A percentile compares a stretch with the other conserved stretches of the same genome.
phyloP scores from a whole-genome alignment of 129 eudicot species.

The Chrysanthemum lavandulifolium region DNA sequence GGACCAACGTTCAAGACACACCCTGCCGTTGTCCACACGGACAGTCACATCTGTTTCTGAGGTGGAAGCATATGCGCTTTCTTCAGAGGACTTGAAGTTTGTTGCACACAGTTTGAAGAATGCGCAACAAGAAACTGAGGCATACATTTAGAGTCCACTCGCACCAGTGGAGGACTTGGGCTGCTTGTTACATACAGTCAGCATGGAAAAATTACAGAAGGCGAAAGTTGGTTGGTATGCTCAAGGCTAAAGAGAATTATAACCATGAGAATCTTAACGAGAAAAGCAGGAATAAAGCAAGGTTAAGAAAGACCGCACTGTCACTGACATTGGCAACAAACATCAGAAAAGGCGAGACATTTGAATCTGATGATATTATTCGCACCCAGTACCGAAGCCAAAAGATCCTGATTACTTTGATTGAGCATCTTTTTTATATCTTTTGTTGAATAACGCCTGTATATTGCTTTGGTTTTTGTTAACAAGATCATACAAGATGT shows the following conservation, averaged over 20 bases:
- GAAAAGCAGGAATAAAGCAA: slow-evolving; percentile 17
- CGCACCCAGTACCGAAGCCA: slow-evolving; percentile 52
- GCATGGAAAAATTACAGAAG: slow-evolving; percentile 62
- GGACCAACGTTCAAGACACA: slow-evolving; percentile 50
- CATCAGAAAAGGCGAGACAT: slow-evolving; percentile 24
- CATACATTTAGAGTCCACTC: slow-evolving; percentile 70
- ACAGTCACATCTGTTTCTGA: slow-evolving; percentile 58
- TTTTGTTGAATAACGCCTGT: slow-evolving; percentile 4
- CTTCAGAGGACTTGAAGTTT: slow-evolving; percentile 58
- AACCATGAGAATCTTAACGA: slow-evolving; percentile 20
- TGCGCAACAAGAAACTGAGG: slow-evolving; percentile 67
- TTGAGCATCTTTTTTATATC: slow-evolving; percentile 19
- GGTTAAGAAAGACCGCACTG: slow-evolving; percentile 30
- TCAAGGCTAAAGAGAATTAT: slow-evolving; percentile 43
- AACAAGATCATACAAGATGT: slow-evolving; percentile 15
- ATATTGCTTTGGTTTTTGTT: background rate
- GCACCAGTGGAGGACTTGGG: slow-evolving; percentile 95
- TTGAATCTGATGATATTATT: slow-evolving; percentile 34
- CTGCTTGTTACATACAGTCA: slow-evolving; percentile 75
- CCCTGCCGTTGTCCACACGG: slow-evolving; percentile 73
- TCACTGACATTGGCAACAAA: slow-evolving; percentile 29
- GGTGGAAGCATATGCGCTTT: slow-evolving; percentile 76
- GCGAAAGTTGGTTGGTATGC: slow-evolving; percentile 39
- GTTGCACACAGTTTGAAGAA: slow-evolving; percentile 61
- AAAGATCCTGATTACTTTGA: slow-evolving; percentile 62